phyloP scores from a whole-genome alignment of 441 rosid species.

The Arabidopsis hybrid region DNA sequence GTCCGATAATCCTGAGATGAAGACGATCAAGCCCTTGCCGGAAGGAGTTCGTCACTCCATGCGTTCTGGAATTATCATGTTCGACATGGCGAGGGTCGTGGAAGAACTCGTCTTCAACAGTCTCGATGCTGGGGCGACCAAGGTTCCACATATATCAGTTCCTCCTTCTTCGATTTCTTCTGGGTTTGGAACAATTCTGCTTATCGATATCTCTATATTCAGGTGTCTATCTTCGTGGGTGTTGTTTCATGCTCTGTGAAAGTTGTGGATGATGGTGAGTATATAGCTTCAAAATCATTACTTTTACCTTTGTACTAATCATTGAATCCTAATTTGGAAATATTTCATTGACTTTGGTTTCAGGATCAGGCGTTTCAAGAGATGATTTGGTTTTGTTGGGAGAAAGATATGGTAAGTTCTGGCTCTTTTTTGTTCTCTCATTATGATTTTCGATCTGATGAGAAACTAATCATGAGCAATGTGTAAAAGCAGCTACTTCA shows the following conservation, averaged over 20 bases:
- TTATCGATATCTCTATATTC: conserved; percentile 25
- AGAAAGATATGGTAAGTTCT: conserved; percentile 80
- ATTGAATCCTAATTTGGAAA: conserved; percentile 31
- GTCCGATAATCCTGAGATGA: conserved; percentile 47
- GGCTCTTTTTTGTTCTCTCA: no score
- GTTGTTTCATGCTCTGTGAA: conserved; percentile 67
- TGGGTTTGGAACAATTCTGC: conserved; percentile 4
- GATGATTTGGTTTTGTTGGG: conserved; percentile 88
- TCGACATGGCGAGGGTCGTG: conserved; percentile 79
- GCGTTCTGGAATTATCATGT: conserved; percentile 86
- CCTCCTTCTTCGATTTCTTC: conserved; percentile 13
- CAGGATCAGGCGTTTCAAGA: conserved; percentile 91
- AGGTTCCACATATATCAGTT: conserved; percentile 52
- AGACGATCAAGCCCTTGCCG: conserved; percentile 65
- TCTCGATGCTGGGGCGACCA: conserved; percentile 88
- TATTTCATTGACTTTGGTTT: conserved; percentile 17
- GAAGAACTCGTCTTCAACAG: conserved; percentile 96
- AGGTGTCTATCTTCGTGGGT: conserved; percentile 80
- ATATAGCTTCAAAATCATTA: conserved; percentile 2
- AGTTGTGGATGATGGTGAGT: conserved; percentile 91
- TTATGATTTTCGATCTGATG: no score
- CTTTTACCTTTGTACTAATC: neutral
- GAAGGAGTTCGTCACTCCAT: conserved; percentile 66
- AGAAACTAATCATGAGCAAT: conserved; percentile 17
- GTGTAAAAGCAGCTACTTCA: conserved; percentile 65